Conservation (phyloP, 1,284 basidiomycete species). For the Rhodotorula mucilaginosa region DNA sequence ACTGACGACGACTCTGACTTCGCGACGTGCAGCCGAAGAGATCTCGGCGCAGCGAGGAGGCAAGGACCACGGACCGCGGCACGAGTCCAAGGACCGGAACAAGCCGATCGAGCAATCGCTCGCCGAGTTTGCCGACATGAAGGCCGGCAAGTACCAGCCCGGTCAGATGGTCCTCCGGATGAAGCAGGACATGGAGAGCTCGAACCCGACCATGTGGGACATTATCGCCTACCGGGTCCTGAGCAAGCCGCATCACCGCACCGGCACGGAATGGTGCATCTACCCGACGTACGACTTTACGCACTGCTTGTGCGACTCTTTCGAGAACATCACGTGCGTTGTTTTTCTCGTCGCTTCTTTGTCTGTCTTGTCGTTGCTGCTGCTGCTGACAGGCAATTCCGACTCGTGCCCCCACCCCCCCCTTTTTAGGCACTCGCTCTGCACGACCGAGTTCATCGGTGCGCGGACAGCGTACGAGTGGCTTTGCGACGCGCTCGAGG, state of each 20-base stretch:
- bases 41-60: constrained; percentile 83
- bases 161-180: constrained; percentile 91
- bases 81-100: constrained; percentile 79
- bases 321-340: constrained; percentile 95
- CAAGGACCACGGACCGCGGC: constrained; percentile 76
- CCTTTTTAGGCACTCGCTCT: constrained; percentile 79
- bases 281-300: constrained; percentile 99
- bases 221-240: constrained; percentile 93
- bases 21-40: constrained; percentile 66
- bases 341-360: constrained; percentile 63
- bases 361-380: constrained; percentile 56
- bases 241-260: constrained; percentile 87
- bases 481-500: constrained; percentile 92
- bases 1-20: constrained; percentile 1
- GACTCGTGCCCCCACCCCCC: background rate
- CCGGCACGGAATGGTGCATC: constrained; percentile 77
- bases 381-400: background rate
- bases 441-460: constrained; percentile 95
- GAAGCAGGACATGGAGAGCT: constrained; percentile 89
- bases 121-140: constrained; percentile 88
- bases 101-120: constrained; percentile 83
- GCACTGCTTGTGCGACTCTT: constrained; percentile 96
- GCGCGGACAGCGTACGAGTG: constrained; percentile 98
- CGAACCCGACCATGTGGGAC: constrained; percentile 99
- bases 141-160: constrained; percentile 80